Evolutionary conservation across 2,329 filamentous ascomycete species (phyloP).

Genomic region (Ophiostoma perfectum): DNA sequence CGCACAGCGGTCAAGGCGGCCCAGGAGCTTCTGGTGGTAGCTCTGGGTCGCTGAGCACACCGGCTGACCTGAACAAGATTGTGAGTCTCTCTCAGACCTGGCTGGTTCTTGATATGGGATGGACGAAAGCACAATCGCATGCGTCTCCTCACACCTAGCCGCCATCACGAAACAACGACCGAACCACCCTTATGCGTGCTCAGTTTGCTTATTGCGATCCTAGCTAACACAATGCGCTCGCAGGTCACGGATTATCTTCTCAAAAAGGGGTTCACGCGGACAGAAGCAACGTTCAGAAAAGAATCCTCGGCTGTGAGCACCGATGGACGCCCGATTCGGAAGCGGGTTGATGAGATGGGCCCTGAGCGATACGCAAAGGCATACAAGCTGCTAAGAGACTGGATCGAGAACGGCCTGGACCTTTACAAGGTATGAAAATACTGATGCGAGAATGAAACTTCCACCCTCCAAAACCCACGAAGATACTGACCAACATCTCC

Average conservation of each 20-base stretch:
- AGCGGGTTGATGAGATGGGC: conserved; percentile 60
- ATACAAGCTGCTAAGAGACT: conserved; percentile 67
- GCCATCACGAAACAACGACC: background rate
- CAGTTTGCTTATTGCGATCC: background rate
- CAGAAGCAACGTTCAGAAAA: conserved; percentile 85
- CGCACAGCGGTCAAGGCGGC: conserved; percentile 20
- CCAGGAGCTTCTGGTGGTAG: conserved; percentile 20
- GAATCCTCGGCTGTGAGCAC: conserved; percentile 80
- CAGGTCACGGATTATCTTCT: conserved; percentile 87
- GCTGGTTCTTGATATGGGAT: background rate
- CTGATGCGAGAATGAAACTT: background rate
- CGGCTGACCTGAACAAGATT: conserved; percentile 89
- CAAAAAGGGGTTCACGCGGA: conserved; percentile 90
- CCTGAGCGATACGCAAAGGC: conserved; percentile 72
- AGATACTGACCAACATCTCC: conserved; percentile 1
- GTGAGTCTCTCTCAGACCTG: conserved; percentile 51
- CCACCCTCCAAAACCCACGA: background rate
- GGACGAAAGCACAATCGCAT: background rate
- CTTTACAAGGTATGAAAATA: conserved; percentile 69
- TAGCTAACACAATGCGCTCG: background rate
- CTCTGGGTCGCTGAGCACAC: conserved; percentile 37
- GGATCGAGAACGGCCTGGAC: conserved; percentile 88
- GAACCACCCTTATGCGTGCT: background rate
- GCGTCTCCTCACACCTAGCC: too few relatives aligned
- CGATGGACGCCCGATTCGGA: conserved; percentile 69